Base-by-base conservation (phyloP, 1,284 basidiomycete species). In the Tremellales sp. region DNA sequence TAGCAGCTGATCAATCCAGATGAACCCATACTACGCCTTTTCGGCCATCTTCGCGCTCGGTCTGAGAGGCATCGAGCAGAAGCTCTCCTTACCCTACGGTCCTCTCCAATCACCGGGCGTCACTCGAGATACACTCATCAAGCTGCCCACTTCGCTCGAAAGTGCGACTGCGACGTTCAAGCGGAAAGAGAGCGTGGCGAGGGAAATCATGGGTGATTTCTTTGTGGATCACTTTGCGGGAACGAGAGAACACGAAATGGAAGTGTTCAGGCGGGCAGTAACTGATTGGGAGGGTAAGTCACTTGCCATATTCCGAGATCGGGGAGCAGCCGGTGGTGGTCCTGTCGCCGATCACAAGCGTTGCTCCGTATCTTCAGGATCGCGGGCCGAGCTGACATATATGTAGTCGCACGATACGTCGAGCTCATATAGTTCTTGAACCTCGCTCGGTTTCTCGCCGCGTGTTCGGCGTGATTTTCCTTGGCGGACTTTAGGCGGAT, bases 151-250 rank as follows among this genome's bases (percentile, higher is more conserved):
- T 24, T 86, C 84, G 1, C 77, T 97, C 21, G 86, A 91, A 65
- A 75, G 79, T 8, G 92, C 92, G 3, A 89, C 89, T 1, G 75
- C 78, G 41, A 76, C 78, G 44, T 93, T 97, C 84, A 87, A 87
- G 83, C 75, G 75, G 22, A 75, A 80, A 7, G 81, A 78, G 4
- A 92, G 89, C 60, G 75, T 94, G 40, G 92, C 93, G 10, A 80
- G 92, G 43, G 86, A 90, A 67, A 79, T 90, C 37, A 83, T 97
- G 49, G 92, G 92, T 0, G 78, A 92, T 63, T 84, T 83, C 31
- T 91, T 96, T 63, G 89, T 97, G 2, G 89, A 97, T 27, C 93
- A 97, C 67, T 94, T 82, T 67, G 90, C 87, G 4, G 92, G 89
- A 2, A 97, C 93, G 10, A 82, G 93, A 60, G 80, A 89, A 69